A percentile compares a stretch with the other conserved stretches of the same genome.
Evolutionary conservation across 805 yeast genomes (phyloP).

Genomic region (Wilhelminamyces savonicus): DNA sequence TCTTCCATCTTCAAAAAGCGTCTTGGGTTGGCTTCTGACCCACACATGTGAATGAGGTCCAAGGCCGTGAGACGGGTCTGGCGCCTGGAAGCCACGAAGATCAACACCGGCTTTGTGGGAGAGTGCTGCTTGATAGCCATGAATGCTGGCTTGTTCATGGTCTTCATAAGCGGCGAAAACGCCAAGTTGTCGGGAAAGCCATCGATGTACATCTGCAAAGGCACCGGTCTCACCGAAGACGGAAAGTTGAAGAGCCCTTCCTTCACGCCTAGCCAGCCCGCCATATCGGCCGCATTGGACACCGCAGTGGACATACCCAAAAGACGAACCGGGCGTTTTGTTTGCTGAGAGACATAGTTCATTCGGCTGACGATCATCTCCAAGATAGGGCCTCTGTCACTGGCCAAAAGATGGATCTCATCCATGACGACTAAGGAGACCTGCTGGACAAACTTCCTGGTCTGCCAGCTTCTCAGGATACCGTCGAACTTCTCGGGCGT

Average conservation of each 20-base stretch:
- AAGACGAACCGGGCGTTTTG: slow-evolving; percentile 55
- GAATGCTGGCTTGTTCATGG: slow-evolving; percentile 85
- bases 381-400: slow-evolving; percentile 81
- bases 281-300: slow-evolving; percentile 80
- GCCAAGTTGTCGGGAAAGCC: slow-evolving; percentile 80
- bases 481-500: slow-evolving; percentile 89
- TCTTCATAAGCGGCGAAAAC: slow-evolving; percentile 80
- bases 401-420: slow-evolving; percentile 76
- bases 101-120: slow-evolving; percentile 74
- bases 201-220: slow-evolving; percentile 79
- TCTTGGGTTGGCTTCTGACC: slow-evolving; percentile 70
- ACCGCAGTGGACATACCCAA: slow-evolving; percentile 84
- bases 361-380: slow-evolving; percentile 87
- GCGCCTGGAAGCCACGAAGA: slow-evolving; percentile 80
- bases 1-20: slow-evolving; percentile 65
- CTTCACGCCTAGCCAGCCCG: slow-evolving; percentile 73
- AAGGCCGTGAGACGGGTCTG: slow-evolving; percentile 78
- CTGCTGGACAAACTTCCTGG: slow-evolving; percentile 67
- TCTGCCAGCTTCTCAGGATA: slow-evolving; percentile 80
- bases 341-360: slow-evolving; percentile 62
- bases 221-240: slow-evolving; percentile 78
- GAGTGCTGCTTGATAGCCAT: slow-evolving; percentile 91
- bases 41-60: slow-evolving; percentile 73
- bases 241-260: slow-evolving; percentile 78
- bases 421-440: slow-evolving; percentile 78